Evolutionary conservation across 2,329 filamentous ascomycete species (phyloP), one percentile per base, ranked within the genome.

Genomic region (Aspergillus sergii): DNA sequence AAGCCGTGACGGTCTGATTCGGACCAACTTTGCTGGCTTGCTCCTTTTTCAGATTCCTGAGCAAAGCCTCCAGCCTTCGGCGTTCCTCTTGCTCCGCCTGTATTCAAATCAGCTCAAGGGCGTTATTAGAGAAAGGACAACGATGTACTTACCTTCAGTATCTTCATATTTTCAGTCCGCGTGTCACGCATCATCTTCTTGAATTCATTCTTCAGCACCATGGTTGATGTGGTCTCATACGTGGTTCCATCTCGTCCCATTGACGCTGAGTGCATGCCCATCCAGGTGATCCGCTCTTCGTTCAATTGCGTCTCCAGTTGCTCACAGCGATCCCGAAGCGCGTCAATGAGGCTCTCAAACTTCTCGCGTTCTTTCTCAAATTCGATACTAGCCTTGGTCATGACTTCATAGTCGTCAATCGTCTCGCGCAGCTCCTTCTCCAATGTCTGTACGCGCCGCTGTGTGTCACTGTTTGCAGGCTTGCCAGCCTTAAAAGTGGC

Each of bases 121-220:
- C 59, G 32, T 26, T 56, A 30, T 30, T 46, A 46, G 54, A 48
- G 34, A 30, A 26, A n/a, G 8, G 14, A 41, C 16, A 14, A 7
- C 43, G 26, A 63, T 58, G 53, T 65, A 81, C 86, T 79, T 76
- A 91, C 89, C 81, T 86, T 87, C 61, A 92, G 73, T 64, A 84
- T 81, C 78, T 85, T 89, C 71, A 88, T 80, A 65, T 86, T 88
- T 75, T 92, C 90, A 1, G 84, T 82, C 65, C 89, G 85, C 55
- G 88, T 88, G 72, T 92, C 89, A 66, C 88, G 84, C 89, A 92
- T 91, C 89, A 92, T 92, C 80, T 90, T 91, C 81, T 91, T 91
- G 74, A 92, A 92, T 75, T 92, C 90, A 66, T 88, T 89, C 76
- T 88, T 88, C 72, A 92, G 73, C 46, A 91, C 88, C 77, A 86